Base-by-base conservation (phyloP, 192 early-diverging fungal species). In the Backusella morwellensis region DNA sequence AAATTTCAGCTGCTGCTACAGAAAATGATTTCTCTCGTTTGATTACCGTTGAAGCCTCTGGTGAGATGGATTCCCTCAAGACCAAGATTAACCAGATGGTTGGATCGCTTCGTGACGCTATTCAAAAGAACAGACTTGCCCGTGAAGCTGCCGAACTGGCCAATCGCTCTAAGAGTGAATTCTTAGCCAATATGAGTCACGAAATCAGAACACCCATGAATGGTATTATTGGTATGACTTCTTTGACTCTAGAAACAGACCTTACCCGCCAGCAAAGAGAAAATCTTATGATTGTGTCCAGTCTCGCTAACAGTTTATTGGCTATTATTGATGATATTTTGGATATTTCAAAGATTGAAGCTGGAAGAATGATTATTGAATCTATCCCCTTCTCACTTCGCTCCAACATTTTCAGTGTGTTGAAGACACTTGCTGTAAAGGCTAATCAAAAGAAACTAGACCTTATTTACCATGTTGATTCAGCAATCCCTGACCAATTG, bases 331-430 rank as follows among this genome's bases (percentile, higher is more conserved):
- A 87, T 66, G 84, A 87, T 72, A 87, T 85, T 29, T 70, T 87
- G 21, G 94, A 94, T 78, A 81, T 93, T 75, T 93, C 91, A 72
- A 92, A 91, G 88, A 88, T 93, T 54, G 94, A 93, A 81, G 91
- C 92, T 17, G 91, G 91, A 23, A 89, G 91, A 26, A 87, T 95
- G 83, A 89, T 78, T 26, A 83, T 94, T 15, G 92, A 94, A 81
- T 75, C 74, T 14, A 88, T 88, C n/a, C 87, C 91, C 23, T 88
- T 90, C 72, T 82, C 88, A 35, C 83, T 92, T 50, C 82, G 87
- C 21, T 78, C 81, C 26, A 79, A 87, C 12, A 81, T 93, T 14
- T 83, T 91, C 52, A 85, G 86, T 19, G 87, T 88, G 38, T 82
- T 93, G 8, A 90, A 92, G 71, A 83, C 88, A 19, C 82, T 94